Evolutionary conservation across 163 green algal genomes (phyloP).

Genomic region (Chlamydomonas reinhardtii): DNA sequence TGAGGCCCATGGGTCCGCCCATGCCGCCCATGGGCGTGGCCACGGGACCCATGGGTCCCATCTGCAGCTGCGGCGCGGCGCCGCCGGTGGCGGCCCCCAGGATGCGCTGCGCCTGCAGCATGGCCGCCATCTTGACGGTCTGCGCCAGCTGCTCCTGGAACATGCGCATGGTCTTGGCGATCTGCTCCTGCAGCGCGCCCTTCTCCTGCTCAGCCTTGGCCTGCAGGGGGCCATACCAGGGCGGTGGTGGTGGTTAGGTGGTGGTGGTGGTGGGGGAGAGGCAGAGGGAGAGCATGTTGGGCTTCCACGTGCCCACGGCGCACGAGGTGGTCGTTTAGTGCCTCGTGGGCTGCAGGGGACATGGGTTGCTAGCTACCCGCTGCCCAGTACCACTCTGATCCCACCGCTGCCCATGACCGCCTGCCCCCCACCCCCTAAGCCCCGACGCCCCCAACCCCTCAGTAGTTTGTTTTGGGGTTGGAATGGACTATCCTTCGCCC

Average conservation of each 20-base stretch:
- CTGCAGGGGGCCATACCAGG: not conserved
- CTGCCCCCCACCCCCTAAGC: too few relatives aligned
- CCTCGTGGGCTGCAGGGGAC: too few relatives aligned
- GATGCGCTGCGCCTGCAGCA: constrained; percentile 65
- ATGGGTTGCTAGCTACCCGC: too few relatives aligned
- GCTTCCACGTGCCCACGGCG: too few relatives aligned
- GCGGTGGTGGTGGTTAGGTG: not conserved
- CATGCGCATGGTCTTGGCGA: constrained; percentile 61
- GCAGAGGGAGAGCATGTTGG: too few relatives aligned
- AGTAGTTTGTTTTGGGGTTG: too few relatives aligned
- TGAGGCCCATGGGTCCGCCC: constrained; percentile 16
- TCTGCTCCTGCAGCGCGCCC: constrained; percentile 47
- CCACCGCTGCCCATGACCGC: too few relatives aligned
- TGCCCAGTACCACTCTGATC: too few relatives aligned
- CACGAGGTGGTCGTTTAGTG: too few relatives aligned
- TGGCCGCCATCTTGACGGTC: constrained; percentile 63
- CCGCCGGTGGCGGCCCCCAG: constrained; percentile 51
- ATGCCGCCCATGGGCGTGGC: constrained; percentile 7
- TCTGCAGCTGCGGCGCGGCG: not conserved
- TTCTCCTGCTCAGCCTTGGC: constrained; percentile 56
- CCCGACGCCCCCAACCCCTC: too few relatives aligned
- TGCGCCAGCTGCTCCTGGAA: constrained; percentile 65
- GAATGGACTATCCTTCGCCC: too few relatives aligned
- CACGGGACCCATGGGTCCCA: not conserved
- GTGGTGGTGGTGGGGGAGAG: not conserved